Evolutionary conservation across 2,329 filamentous ascomycete genomes (phyloP).

Genomic region (Paecilomyces dactylethromorphus): DNA sequence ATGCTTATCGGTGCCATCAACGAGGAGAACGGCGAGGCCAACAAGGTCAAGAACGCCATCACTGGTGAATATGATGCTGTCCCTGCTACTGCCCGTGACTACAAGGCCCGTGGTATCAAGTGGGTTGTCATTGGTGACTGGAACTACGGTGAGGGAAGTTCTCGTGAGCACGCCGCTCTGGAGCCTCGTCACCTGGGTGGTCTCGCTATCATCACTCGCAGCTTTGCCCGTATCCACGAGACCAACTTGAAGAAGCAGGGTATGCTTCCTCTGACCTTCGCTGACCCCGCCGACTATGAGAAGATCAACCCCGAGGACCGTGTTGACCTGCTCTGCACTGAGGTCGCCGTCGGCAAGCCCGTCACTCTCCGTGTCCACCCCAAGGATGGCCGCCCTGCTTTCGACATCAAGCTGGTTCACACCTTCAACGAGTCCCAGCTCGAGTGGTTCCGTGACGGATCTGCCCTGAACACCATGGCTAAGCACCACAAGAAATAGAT

Average conservation of each 20-base stretch:
- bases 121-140: conserved; percentile 99
- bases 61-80: conserved; percentile 81
- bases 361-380: conserved; percentile 89
- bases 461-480: conserved; percentile 98
- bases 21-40: conserved; percentile 90
- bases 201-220: conserved; percentile 90
- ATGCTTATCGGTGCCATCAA: conserved; percentile 98
- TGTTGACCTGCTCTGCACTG: conserved; percentile 81
- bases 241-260: conserved; percentile 99
- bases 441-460: conserved; percentile 98
- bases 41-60: conserved; percentile 91
- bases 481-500: conserved; percentile 53
- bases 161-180: conserved; percentile 95
- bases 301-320: conserved; percentile 91
- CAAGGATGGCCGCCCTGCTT: conserved; percentile 68
- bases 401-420: conserved; percentile 79
- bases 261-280: conserved; percentile 97
- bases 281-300: conserved; percentile 93
- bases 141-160: conserved; percentile 98
- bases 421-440: conserved; percentile 98
- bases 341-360: conserved; percentile 88
- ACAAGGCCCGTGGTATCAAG: conserved; percentile 92
- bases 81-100: conserved; percentile 89
- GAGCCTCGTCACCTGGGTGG: conserved; percentile 96
- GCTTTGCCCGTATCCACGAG: conserved; percentile 98